A percentile compares a stretch with the other conserved stretches of the same genome.
These are phyloP conservation scores for Colletotrichum falcatum DNA, from an alignment of 2,329 filamentous ascomycete species.

Conservation along the genomic window DNA sequence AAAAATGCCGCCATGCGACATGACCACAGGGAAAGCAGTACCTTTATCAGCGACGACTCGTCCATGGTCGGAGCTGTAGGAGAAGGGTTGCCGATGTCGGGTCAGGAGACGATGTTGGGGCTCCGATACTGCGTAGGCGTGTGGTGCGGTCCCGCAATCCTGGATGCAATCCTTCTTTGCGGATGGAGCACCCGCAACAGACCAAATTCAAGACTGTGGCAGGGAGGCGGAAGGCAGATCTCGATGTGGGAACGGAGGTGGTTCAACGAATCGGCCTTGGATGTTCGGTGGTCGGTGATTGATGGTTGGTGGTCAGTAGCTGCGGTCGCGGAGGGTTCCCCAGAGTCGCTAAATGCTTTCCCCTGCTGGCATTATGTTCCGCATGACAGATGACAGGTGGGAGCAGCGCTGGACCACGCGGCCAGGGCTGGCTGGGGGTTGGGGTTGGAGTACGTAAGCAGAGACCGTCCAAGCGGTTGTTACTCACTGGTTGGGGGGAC, in stretches of 20 bases:
- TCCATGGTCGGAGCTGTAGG: slow-evolving; percentile 67
- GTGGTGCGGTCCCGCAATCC: background rate
- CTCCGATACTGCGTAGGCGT: background rate
- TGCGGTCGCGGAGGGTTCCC: slow-evolving; percentile 34
- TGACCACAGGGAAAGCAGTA: slow-evolving; percentile 51
- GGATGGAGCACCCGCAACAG: slow-evolving; percentile 18
- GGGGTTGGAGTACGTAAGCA: slow-evolving; percentile 26
- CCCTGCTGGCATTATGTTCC: slow-evolving; percentile 24
- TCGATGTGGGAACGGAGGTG: slow-evolving; percentile 4
- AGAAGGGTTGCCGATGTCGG: slow-evolving; percentile 6
- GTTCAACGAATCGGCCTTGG: slow-evolving; percentile 14
- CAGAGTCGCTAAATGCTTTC: slow-evolving; percentile 34
- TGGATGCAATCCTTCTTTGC: background rate
- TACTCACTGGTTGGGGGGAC: background rate
- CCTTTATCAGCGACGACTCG: slow-evolving; percentile 74
- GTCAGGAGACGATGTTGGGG: slow-evolving; percentile 6
- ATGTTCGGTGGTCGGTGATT: slow-evolving; percentile 20
- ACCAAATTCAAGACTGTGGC: slow-evolving; percentile 8
- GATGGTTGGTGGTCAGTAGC: slow-evolving; percentile 22
- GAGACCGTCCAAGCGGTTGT: background rate
- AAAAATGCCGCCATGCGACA: slow-evolving; percentile 22
- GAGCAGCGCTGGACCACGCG: background rate
- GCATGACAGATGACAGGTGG: background rate
- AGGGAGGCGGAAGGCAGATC: slow-evolving; percentile 5
- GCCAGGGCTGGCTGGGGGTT: background rate